A percentile compares a stretch with the other conserved stretches of the same genome.
phyloP scores from a whole-genome alignment of 768 basidiomycete genomes.

The Podaxis sp. region DNA sequence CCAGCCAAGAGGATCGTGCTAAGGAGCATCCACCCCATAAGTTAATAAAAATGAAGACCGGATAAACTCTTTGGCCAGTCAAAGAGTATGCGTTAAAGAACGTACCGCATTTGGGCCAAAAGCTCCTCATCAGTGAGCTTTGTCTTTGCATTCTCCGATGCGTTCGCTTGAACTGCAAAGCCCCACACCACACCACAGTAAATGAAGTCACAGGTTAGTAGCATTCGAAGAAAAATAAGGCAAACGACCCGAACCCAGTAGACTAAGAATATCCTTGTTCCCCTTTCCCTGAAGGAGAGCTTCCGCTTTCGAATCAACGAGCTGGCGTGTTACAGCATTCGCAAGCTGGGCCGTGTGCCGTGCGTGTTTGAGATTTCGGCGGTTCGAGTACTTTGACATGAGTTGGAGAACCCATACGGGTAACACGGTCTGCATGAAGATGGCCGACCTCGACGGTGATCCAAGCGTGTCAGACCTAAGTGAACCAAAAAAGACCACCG shows the following conservation, averaged over 20 bases:
- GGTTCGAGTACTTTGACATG: slow-evolving; percentile 42
- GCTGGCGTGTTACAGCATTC: slow-evolving; percentile 38
- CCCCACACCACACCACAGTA: background rate
- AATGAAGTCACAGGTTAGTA: background rate
- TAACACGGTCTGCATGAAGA: slow-evolving; percentile 46
- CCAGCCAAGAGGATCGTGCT: slow-evolving; percentile 52
- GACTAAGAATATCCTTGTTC: slow-evolving; percentile 49
- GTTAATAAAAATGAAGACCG: slow-evolving; percentile 31
- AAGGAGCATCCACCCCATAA: slow-evolving; percentile 22
- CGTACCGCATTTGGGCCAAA: slow-evolving; percentile 49
- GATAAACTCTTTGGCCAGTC: slow-evolving; percentile 8
- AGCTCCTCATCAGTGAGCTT: slow-evolving; percentile 46
- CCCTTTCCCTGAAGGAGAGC: slow-evolving; percentile 44
- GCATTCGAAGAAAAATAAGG: background rate
- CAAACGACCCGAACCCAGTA: slow-evolving; percentile 39
- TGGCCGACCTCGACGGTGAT: slow-evolving; percentile 37
- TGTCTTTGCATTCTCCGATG: slow-evolving; percentile 37
- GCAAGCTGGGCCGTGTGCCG: slow-evolving; percentile 40
- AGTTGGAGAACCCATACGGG: slow-evolving; percentile 41
- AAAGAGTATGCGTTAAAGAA: slow-evolving; percentile 15
- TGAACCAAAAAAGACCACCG: background rate
- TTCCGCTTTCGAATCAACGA: slow-evolving; percentile 44
- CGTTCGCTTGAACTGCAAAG: slow-evolving; percentile 48
- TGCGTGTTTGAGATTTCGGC: slow-evolving; percentile 40
- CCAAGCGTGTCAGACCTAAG: slow-evolving; percentile 46